Percentiles rank a stretch among this genome's conserved stretches.
These are phyloP conservation scores for Wickerhamiella pararugosa DNA, from an alignment of 1,139 yeast genomes.

Conservation along the genomic window DNA sequence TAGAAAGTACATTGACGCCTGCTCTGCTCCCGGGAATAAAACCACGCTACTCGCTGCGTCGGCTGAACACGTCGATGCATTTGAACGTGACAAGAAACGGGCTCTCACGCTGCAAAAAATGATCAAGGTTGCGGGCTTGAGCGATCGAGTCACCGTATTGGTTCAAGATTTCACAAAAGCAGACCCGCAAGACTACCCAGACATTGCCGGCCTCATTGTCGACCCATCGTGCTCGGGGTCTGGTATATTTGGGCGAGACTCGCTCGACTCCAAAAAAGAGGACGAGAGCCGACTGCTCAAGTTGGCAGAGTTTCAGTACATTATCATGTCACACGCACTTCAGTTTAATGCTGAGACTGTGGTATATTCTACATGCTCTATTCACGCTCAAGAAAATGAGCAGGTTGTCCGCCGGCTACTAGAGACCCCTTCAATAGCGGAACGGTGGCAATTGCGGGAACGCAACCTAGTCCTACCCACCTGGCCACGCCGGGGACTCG, in stretches of 20 bases:
- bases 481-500: conserved; percentile 79
- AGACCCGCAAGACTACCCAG: conserved; percentile 43
- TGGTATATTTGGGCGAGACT: conserved; percentile 85
- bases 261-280: conserved; percentile 27
- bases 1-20: conserved; percentile 60
- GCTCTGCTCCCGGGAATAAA: conserved; percentile 98
- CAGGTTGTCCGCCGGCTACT: conserved; percentile 69
- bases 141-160: conserved; percentile 45
- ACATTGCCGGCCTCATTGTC: conserved; percentile 68
- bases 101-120: conserved; percentile 59
- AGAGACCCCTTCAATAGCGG: conserved; percentile 42
- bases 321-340: conserved; percentile 78
- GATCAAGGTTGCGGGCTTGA: conserved; percentile 68
- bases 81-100: conserved; percentile 68
- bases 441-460: conserved; percentile 52
- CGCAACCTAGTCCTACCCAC: conserved; percentile 52
- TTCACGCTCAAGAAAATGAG: conserved; percentile 89
- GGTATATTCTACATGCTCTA: conserved; percentile 92
- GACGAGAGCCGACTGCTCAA: conserved; percentile 46
- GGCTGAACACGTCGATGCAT: conserved; percentile 47
- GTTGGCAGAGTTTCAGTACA: conserved; percentile 72
- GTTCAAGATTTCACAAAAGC: conserved; percentile 72
- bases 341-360: conserved; percentile 54
- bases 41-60: conserved; percentile 79
- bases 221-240: conserved; percentile 98